Conservation (phyloP, 192 early-diverging fungal species). For the Chytriomyces sp. region DNA sequence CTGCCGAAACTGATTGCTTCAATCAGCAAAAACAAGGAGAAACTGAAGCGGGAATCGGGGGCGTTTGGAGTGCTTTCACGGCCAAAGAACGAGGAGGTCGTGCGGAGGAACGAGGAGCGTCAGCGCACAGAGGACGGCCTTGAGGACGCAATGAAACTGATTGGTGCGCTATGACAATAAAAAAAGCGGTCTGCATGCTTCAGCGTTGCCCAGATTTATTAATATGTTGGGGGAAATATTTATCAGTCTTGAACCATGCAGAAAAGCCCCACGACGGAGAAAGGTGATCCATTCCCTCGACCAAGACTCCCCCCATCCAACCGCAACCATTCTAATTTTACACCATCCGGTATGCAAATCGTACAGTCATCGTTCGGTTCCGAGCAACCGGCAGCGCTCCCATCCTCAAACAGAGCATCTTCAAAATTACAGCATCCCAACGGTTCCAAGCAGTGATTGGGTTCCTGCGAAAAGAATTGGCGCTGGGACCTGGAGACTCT, state of each 20-base stretch:
- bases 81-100: neutral
- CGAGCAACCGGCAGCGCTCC: constrained; percentile 85
- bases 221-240: no score
- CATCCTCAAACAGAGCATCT: constrained; percentile 85
- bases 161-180: constrained; percentile 10
- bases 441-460: constrained; percentile 83
- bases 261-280: constrained; percentile 5
- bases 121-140: constrained; percentile 8
- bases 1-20: neutral
- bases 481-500: constrained; percentile 76
- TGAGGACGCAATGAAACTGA: constrained; percentile 17
- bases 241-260: neutral
- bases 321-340: neutral
- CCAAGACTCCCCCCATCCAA: neutral
- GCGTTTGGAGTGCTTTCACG: neutral
- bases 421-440: constrained; percentile 82
- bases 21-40: constrained; percentile 5
- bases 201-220: no score
- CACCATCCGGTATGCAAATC: neutral
- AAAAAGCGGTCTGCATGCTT: neutral
- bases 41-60: neutral
- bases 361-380: constrained; percentile 83
- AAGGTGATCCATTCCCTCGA: neutral
- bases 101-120: neutral
- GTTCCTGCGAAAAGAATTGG: constrained; percentile 83